Evolutionary conservation across 371 early-diverging fungal genomes (phyloP).

Genomic region (Apophysomyces variabilis): DNA sequence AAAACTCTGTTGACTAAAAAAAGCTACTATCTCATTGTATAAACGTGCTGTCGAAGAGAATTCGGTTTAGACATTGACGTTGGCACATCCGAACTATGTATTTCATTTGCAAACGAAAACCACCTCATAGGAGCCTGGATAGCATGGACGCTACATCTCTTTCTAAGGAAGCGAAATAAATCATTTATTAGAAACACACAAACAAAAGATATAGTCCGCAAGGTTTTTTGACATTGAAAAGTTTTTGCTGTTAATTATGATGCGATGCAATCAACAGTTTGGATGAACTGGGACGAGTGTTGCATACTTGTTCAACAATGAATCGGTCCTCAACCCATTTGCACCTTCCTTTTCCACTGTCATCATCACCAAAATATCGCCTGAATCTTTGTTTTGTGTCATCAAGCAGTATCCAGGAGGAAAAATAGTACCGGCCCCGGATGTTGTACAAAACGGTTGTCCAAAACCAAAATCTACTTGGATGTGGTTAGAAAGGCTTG

Average conservation of each 20-base stretch:
- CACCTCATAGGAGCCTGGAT: too few relatives aligned
- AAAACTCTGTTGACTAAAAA: too few relatives aligned
- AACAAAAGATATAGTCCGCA: too few relatives aligned
- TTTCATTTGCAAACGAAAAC: too few relatives aligned
- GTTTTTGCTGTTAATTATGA: background rate
- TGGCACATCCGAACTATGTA: too few relatives aligned
- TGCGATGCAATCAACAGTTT: background rate
- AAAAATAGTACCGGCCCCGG: conserved; percentile 26
- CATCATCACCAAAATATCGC: conserved; percentile 31
- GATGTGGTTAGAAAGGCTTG: background rate
- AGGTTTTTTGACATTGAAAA: too few relatives aligned
- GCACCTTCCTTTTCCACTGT: conserved; percentile 40
- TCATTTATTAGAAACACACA: too few relatives aligned
- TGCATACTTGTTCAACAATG: conserved; percentile 44
- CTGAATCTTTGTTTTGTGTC: conserved; percentile 34
- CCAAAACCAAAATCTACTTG: conserved; percentile 48
- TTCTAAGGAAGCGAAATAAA: too few relatives aligned
- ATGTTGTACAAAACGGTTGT: conserved; percentile 37
- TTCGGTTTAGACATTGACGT: too few relatives aligned
- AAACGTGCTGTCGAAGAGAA: too few relatives aligned
- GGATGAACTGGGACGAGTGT: background rate
- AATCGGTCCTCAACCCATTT: conserved; percentile 31
- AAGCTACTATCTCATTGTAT: too few relatives aligned
- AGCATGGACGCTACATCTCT: too few relatives aligned
- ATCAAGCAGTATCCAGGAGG: conserved; percentile 47